phyloP scores from a whole-genome alignment of 2,329 filamentous ascomycete species.

The Stagonosporopsis vannaccii region DNA sequence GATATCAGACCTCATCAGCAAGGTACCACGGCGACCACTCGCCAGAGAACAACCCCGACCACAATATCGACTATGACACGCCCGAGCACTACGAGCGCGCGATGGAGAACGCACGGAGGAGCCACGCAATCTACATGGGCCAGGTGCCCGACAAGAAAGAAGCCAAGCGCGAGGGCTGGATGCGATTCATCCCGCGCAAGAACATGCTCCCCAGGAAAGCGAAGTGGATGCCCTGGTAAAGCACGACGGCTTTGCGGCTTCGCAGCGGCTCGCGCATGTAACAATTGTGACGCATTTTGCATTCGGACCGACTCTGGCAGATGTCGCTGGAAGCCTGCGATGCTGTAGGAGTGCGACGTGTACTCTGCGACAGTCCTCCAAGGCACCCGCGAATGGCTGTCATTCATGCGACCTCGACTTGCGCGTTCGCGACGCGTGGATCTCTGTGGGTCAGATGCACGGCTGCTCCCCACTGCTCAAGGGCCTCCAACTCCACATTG shows the following conservation, averaged over 20 bases:
- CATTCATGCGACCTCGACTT: not conserved
- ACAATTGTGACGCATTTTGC: conserved; percentile 1
- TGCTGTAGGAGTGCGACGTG: not conserved
- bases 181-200: conserved; percentile 26
- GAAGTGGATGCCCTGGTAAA: conserved; percentile 18
- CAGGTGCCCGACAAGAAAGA: conserved; percentile 23
- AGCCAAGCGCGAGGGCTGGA: conserved; percentile 27
- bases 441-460: conserved; percentile 8
- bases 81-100: conserved; percentile 30
- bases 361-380: not conserved
- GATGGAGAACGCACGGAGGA: conserved; percentile 33
- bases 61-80: conserved; percentile 33
- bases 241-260: not conserved
- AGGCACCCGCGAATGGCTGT: not conserved
- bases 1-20: conserved; percentile 31
- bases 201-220: conserved; percentile 16
- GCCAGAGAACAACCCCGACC: conserved; percentile 37
- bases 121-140: conserved; percentile 35
- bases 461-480: conserved; percentile 1
- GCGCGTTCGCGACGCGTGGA: conserved; percentile 6
- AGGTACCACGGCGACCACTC: conserved; percentile 37
- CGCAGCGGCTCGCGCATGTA: not conserved
- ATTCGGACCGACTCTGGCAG: not conserved
- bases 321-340: not conserved
- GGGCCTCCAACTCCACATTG: conserved; percentile 11